These are phyloP conservation scores for Trichaptum fuscoviolaceum DNA, from an alignment of 768 basidiomycete genomes.

Conservation along the genomic window DNA sequence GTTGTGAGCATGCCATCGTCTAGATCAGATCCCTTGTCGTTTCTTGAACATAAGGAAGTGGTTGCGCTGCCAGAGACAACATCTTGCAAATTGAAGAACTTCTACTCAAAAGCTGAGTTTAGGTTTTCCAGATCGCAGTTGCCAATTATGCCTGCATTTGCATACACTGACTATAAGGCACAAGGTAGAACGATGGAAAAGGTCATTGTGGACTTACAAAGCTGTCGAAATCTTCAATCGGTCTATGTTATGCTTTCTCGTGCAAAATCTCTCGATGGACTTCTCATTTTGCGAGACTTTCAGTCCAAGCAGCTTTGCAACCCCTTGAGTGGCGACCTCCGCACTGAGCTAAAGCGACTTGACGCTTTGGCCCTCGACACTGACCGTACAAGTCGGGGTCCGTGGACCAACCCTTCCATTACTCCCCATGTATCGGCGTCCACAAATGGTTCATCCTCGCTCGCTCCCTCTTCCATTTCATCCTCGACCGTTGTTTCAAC, in stretches of 20 bases:
- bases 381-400: too few species aligned
- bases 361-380: background rate
- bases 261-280: conserved; percentile 21
- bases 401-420: too few species aligned
- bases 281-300: conserved; percentile 25
- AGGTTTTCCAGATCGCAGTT: conserved; percentile 27
- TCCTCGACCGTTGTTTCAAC: too few species aligned
- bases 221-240: conserved; percentile 26
- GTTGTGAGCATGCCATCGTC: conserved; percentile 18
- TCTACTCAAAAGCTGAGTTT: conserved; percentile 15
- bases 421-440: too few species aligned
- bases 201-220: conserved; percentile 29
- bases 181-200: conserved; percentile 31
- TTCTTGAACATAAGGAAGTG: conserved; percentile 14
- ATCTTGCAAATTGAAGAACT: conserved; percentile 20
- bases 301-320: background rate
- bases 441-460: too few species aligned
- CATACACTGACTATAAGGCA: conserved; percentile 35
- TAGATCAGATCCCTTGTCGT: conserved; percentile 12
- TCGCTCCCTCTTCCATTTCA: too few species aligned
- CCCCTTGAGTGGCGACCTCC: background rate
- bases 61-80: conserved; percentile 20
- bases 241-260: conserved; percentile 41
- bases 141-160: conserved; percentile 32
- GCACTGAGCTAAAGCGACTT: background rate